phyloP scores from a whole-genome alignment of 2,329 filamentous ascomycete species.

The Pseudogymnoascus sp. region DNA sequence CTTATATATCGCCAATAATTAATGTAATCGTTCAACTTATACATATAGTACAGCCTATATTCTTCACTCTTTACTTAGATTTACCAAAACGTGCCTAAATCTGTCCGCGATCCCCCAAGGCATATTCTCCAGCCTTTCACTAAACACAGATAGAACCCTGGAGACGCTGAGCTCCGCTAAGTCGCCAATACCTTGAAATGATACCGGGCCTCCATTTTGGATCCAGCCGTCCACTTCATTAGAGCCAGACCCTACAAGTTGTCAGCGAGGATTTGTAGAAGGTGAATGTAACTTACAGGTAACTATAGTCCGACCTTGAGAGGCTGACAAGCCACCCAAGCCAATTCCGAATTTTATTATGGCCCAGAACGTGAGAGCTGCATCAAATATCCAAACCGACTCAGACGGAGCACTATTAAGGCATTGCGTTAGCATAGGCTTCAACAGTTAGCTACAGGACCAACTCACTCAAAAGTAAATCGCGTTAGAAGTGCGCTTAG shows the following conservation, averaged over 20 bases:
- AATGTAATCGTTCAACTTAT: not conserved
- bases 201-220: conserved; percentile 14
- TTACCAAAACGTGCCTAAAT: conserved; percentile 16
- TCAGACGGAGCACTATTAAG: conserved; percentile 12
- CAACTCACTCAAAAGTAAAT: conserved; percentile 16
- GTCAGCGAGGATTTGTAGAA: not conserved
- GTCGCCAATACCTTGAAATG: conserved; percentile 15
- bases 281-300: conserved; percentile 12
- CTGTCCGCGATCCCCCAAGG: conserved; percentile 13
- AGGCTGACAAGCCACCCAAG: not conserved
- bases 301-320: conserved; percentile 3
- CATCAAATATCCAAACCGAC: conserved; percentile 15
- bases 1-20: not conserved
- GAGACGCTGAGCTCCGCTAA: conserved; percentile 13
- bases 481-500: conserved; percentile 14
- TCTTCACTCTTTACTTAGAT: conserved; percentile 13
- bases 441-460: not conserved
- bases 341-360: conserved; percentile 14
- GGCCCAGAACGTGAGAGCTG: conserved; percentile 15
- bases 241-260: conserved; percentile 14
- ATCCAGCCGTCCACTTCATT: conserved; percentile 14
- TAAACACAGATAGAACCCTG: conserved; percentile 14
- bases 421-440: not conserved
- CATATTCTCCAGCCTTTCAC: conserved; percentile 16
- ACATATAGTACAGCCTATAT: not conserved